Base-by-base conservation (phyloP, 345 rosid genomes). In the Zanthoxylum bungeanum region DNA sequence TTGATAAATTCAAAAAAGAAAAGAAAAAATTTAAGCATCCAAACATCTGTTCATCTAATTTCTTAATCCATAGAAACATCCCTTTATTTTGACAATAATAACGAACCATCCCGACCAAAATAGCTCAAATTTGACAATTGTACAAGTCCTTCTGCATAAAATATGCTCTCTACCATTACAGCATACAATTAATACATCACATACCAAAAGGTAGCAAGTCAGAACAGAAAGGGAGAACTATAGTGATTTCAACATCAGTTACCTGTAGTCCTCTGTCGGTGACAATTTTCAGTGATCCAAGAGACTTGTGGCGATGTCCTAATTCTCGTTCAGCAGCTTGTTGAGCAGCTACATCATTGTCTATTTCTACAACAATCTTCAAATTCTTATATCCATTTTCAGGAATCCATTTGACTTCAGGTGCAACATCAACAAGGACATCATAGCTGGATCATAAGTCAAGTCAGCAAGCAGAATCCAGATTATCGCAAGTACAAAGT, bases 181-280 rank as follows among this genome's bases (percentile, higher is more conserved):
- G 22, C 52, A 63, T 24, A 51, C 17, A 6, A 30, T 2, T 21
- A 67, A 52, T 51, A 34, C 58, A 21, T 51, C 42, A 68, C 30
- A 4, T 17, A 53, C 4, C 24, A 37, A 42, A 64, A 40, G 31
- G 37, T 28, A 11, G 4, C 31, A 24, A 39, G 56, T 49, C 30
- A 31, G 14, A 71, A 47, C 33, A 4, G 37, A 24, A 56, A 22
- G 11, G 51, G 19, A 59, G 36, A 47, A 58, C 24, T 1, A n/a
- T 30, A 47, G 55, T 33, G 28, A 33, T 21, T 51, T 25, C 67
- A 75, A 66, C 37, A 64, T 64, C 40, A 64, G 30, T 64, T 79
- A 92, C 98, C 93, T 92, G 88, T 50, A 94, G 88, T 36, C 93
- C 98, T 85, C 98, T 87, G 50, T 87, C 95, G 9, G 84, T 82